Conservation (phyloP, 305 asterid species). For the Fraxinus dipetala region DNA sequence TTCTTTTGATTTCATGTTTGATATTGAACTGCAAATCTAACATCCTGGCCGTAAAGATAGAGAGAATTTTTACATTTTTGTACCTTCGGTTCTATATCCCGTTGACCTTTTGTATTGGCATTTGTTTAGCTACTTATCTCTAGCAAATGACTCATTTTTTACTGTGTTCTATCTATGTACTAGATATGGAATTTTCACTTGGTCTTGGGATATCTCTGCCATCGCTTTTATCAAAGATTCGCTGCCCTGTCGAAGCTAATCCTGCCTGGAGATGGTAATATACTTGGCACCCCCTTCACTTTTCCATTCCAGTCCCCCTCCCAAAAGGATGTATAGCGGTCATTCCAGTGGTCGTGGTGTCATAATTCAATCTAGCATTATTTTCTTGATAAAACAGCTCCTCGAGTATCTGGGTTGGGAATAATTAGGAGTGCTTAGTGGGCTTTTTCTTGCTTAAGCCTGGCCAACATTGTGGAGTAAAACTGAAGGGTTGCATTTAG, state of each 20-base stretch:
- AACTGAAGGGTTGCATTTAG: neutral
- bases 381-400: neutral
- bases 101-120: neutral
- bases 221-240: constrained; percentile 51
- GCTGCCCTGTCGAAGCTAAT: constrained; percentile 69
- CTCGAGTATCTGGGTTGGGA: neutral
- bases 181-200: constrained; percentile 39
- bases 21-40: neutral
- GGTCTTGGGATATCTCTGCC: constrained; percentile 37
- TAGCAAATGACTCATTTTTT: constrained; percentile 15
- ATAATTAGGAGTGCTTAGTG: neutral
- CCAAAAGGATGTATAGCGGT: neutral
- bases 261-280: constrained; percentile 87
- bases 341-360: neutral
- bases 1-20: neutral
- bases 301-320: neutral
- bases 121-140: neutral
- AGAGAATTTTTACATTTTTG: neutral
- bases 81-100: neutral
- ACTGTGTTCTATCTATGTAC: constrained; percentile 17
- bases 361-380: neutral
- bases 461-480: neutral
- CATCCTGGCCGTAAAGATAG: neutral
- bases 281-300: neutral
- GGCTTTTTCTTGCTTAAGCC: neutral